Base-by-base conservation (phyloP, 139 green algal genomes). In the Chlorella vulgaris region DNA sequence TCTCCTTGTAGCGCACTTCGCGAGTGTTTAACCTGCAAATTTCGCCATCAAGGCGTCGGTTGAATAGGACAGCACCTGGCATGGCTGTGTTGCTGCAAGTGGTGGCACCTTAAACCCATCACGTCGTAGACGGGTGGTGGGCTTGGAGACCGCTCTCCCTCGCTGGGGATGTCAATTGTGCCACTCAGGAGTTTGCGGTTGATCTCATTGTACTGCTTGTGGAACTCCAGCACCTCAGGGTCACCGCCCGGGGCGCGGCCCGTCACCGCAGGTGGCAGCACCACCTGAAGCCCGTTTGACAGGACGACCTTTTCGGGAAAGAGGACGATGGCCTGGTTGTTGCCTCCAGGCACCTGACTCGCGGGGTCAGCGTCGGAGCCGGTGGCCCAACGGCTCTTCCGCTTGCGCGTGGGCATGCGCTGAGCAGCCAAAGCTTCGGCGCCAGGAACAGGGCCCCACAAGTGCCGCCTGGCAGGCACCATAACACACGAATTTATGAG, bases 101-200 rank as follows among this genome's bases (percentile, higher is more conserved):
- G 15, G 15, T 55, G 47, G 47, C 74, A 80, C 35, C 96, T 81
- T 29, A 96, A 84, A 28, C 96, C 96, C 26, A 80, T 90, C 82
- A 86, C 82, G 76, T 99, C 95, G 82, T 99, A 99, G n/a, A 96
- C 81, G 0, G 97, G 97, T 78, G 95, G 90, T 0, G 97, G 97
- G 7, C 91, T 96, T 36, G 97, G 96, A 1, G 89, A 96, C 35
- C 97, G 92, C 83, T 96, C 91, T 42, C 88, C 87, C 80, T 97
- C 93, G n/a, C 89, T 88, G 21, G 86, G 84, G n/a, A 92, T 80
- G 26, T 92, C 85, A 13, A 93, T 50, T 7, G 85, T 53, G 42
- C 86, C 86, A 18, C 61, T 82, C 8, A 75, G 42, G 26, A 92
- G 80, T 47, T 88, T 88, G 28, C 84, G 81, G 68, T 90, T 86